Base-by-base conservation (phyloP, 805 yeast species). In the Schwanniomyces vanrijiae region DNA sequence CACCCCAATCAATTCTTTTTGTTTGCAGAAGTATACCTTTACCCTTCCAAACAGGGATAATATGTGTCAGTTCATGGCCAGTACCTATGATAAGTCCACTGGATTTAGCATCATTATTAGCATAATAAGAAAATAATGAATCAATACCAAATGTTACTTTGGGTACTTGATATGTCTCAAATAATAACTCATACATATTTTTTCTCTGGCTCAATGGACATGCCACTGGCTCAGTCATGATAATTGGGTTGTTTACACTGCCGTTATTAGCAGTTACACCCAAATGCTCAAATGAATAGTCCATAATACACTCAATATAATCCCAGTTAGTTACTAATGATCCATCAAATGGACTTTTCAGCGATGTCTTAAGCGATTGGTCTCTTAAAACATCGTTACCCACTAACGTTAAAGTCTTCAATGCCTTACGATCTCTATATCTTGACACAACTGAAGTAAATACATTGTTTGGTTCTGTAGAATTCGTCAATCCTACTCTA, bases 1-100 rank as follows among this genome's bases (percentile, higher is more conserved):
- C 98, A 50, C 98, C 98, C 89, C 94, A 89, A 60, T 89, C 90
- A 33, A 94, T 81, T 58, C 98, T 75, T 58, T 90, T 90, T 7
- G 90, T 72, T 48, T 84, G 85, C 22, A 78, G 69, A 45, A 89
- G 63, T 2, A 83, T 53, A 0, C 95, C 91, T 45, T 71, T 70
- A 0, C 90, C 90, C n/a, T 80, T 61, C 2, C 88, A 53, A 1
- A 92, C 89, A 0, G 99, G 99, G 14, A 92, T 82, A 0, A 94
- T 66, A 59, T 84, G 84, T 0, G 96, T 86, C 45, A 88, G 79
- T 56, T 91, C 94, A 64, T 89, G 78, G 3, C 96, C 97, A 5
- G 90, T 73, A 8, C 88, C 85, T 40, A 94, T 77, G 2, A 92
- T 90, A n/a, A 94, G 59, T 0, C 96, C 97, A 48, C 73, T 40